Percentiles rank a stretch among this genome's conserved stretches.
phyloP scores from a whole-genome alignment of 2,329 filamentous ascomycete species.

The Aspergillus hiratsukae region DNA sequence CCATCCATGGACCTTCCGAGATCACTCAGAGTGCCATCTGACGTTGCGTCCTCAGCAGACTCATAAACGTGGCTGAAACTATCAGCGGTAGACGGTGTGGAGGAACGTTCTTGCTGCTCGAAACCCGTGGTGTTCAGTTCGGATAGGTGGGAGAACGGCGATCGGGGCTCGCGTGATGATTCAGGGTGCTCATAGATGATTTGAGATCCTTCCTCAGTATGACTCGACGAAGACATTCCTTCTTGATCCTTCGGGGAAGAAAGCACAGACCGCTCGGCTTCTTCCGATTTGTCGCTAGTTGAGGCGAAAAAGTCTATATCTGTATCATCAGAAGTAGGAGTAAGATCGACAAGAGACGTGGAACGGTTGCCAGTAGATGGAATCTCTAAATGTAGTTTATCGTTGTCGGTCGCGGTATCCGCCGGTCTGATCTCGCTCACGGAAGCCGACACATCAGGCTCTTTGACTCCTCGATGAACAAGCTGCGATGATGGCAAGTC shows the following conservation, averaged over 20 bases:
- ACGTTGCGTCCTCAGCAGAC: constrained; percentile 26
- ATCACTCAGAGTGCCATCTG: constrained; percentile 39
- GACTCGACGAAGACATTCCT: constrained; percentile 18
- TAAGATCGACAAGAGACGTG: constrained; percentile 41
- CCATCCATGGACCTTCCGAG: constrained; percentile 29
- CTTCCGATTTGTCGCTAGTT: neutral
- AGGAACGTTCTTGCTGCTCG: constrained; percentile 24
- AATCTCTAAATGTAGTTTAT: constrained; percentile 24
- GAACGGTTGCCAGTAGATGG: constrained; percentile 38
- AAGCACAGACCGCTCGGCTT: neutral
- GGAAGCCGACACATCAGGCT: constrained; percentile 6
- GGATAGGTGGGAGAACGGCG: constrained; percentile 19
- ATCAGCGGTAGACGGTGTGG: constrained; percentile 34
- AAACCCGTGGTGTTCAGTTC: constrained; percentile 8
- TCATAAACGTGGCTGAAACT: constrained; percentile 36
- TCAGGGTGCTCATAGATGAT: constrained; percentile 32
- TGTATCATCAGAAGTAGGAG: constrained; percentile 42
- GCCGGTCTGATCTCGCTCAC: constrained; percentile 11
- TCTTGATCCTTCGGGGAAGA: neutral
- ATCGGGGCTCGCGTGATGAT: constrained; percentile 11
- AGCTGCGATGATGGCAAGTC: constrained; percentile 25
- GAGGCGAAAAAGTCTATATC: constrained; percentile 13
- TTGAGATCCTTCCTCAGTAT: constrained; percentile 30
- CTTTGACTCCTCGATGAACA: constrained; percentile 22
- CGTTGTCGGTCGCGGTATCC: constrained; percentile 13